Evolutionary conservation across 2,329 filamentous ascomycete genomes (phyloP).

Genomic region (Fusarium pseudograminearum): DNA sequence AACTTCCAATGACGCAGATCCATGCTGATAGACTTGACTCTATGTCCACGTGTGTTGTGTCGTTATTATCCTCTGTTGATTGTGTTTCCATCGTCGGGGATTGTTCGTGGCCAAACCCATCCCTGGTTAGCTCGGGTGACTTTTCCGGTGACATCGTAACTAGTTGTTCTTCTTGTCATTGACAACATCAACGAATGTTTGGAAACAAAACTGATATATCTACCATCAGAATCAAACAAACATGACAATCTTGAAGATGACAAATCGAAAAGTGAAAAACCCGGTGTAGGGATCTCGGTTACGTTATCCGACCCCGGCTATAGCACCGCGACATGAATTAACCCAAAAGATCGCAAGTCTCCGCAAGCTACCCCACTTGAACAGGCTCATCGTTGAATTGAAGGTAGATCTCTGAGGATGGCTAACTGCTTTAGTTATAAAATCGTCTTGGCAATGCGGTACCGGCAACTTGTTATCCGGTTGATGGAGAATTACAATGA

Average conservation of each 20-base stretch:
- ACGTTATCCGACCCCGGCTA: conserved; percentile 13
- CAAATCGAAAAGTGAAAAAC: neutral
- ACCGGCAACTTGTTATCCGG: neutral
- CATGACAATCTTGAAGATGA: rapidly evolving
- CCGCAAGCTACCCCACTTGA: conserved; percentile 14
- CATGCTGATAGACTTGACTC: conserved; percentile 14
- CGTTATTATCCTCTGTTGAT: neutral
- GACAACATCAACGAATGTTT: rapidly evolving
- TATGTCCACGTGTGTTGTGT: neutral
- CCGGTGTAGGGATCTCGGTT: neutral
- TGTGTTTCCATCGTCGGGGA: neutral
- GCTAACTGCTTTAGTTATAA: neutral
- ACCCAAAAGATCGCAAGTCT: conserved; percentile 11
- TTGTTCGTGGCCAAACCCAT: neutral
- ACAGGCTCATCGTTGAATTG: neutral
- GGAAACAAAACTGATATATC: rapidly evolving
- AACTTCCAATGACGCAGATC: conserved; percentile 14
- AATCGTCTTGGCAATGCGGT: neutral
- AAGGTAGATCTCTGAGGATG: rapidly evolving
- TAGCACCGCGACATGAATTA: conserved; percentile 10
- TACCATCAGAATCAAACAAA: rapidly evolving
- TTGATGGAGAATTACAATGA: no score
- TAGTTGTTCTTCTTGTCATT: neutral
- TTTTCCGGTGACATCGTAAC: conserved; percentile 2
- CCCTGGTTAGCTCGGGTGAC: neutral